Base-by-base conservation (phyloP, 331 rosid species). In the Quercus lobata region DNA sequence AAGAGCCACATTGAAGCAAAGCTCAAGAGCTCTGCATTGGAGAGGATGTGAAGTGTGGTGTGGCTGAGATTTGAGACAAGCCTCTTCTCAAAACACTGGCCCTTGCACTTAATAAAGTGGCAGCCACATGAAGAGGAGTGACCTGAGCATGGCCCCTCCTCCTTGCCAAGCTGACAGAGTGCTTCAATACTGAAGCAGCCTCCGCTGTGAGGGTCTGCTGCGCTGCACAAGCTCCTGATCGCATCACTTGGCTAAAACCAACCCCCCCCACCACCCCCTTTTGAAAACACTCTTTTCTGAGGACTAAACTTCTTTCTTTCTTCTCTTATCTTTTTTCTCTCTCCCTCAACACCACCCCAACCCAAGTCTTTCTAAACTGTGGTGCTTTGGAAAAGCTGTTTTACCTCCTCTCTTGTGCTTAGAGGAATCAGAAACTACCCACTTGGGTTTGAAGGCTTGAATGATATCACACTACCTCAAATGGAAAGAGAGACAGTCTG, bases 151-250 rank as follows among this genome's bases (percentile, higher is more conserved):
- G 98, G 89, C 97, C 97, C 30, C 99, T 79, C 74, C 99, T 76
- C 34, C 92, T 78, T 56, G 99, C 98, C 55, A 96, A 79, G 78
- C 86, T 84, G 22, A 96, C 93, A 76, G 99, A 92, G 74, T 93
- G 98, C 97, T 96, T 96, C 91, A 93, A 75, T 19, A 92, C 87
- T 62, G 99, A 89, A 85, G 99, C 99, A 89, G 97, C 97, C 99
- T 96, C 99, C 72, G 97, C 88, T 77, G 99, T 96, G 90, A 96
- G 97, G 91, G 99, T 93, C 97, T 96, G 98, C 91, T 93, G 98
- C 75, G 87, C 90, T 65, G 94, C 87, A 78, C 93, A 86, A 78
- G 73, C 90, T 89, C 90, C 96, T 90, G 98, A 87, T 86, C 97
- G 98, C 98, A 93, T 93, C 85, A 90, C 98, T 90, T 83, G 90